Base-by-base conservation (phyloP, 1,284 basidiomycete species). In the Apiotrichum montevideense region DNA sequence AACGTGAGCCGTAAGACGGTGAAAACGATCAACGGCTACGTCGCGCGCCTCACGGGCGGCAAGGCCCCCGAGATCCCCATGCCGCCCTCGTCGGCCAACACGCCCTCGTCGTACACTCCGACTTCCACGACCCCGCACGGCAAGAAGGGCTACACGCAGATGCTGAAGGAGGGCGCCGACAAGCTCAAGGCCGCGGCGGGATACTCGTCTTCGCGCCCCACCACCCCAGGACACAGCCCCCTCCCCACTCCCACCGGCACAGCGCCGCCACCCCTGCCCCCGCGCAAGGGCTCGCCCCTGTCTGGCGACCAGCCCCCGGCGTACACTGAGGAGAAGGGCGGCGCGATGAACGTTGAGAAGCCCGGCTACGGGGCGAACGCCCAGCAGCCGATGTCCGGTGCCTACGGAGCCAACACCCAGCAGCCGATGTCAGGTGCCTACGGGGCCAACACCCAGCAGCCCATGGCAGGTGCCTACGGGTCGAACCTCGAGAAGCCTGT, bases 1-100 rank as follows among this genome's bases (percentile, higher is more conserved):
- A 13, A 47, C 35, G 55, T 58, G 33, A 54, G 54, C 32, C 43
- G 48, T 39, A 54, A 53, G 45, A 58, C 56, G 13, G 45, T 54
- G 7, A 13, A 33, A 42, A 46, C 45, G 33, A 58, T 62, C 54
- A 57, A 58, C 59, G 47, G 51, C n/a, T 43, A 4, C 11, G 9
- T 52, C 14, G 35, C 13, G 14, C 51, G 51, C 29, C 29, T 52
- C 15, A 45, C 51, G 3, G 51, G 51, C 35, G 50, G 50, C 42
- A 51, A 51, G 34, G 42, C 39, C 6, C 10, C 43, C 46, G 10
- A 37, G 35, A 29, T 48, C 35, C n/a, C 35, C 8, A 21, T 5
- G 3, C 46, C 35, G 13, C 46, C 46, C 4, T 39, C 46, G 15
- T 35, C 46, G n/a, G 14, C 46, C n/a, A n/a, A 14, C 14, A 21